These are phyloP conservation scores for Mycogone perniciosa DNA, from an alignment of 2,329 filamentous ascomycete genomes.

Conservation along the genomic window DNA sequence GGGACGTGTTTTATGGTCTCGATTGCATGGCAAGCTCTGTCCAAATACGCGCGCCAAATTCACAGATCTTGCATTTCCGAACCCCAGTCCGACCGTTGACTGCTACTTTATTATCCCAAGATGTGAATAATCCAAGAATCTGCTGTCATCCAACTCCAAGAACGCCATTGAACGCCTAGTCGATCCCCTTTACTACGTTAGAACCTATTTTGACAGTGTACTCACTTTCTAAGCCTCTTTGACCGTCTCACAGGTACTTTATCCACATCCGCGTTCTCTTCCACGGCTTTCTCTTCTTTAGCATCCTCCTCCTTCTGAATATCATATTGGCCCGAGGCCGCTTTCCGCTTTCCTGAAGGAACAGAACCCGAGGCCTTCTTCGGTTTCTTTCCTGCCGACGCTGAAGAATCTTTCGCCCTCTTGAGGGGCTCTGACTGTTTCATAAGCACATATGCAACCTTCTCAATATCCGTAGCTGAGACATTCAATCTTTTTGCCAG, in stretches of 20 bases:
- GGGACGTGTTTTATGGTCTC: conserved; percentile 2
- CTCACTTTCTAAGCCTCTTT: conserved; percentile 12
- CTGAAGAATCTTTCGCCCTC: neutral
- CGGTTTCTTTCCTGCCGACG: neutral
- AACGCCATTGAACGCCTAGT: neutral
- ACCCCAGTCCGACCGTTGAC: neutral
- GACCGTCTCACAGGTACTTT: conserved; percentile 10
- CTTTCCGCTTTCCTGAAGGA: conserved; percentile 18
- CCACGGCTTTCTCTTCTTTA: conserved; percentile 9
- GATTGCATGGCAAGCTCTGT: conserved; percentile 5
- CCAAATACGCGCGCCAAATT: conserved; percentile 3
- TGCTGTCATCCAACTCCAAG: neutral
- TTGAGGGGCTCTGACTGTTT: conserved; percentile 25
- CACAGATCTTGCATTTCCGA: neutral
- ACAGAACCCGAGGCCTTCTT: neutral
- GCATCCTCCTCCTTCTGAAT: neutral
- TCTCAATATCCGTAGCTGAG: conserved; percentile 58
- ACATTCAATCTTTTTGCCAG: conserved; percentile 46
- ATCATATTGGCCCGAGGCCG: conserved; percentile 14
- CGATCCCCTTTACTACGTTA: neutral
- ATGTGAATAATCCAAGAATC: neutral
- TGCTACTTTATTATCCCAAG: neutral
- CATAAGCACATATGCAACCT: conserved; percentile 64
- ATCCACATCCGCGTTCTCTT: neutral
- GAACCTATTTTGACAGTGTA: neutral